Evolutionary conservation across 257 asterid genomes (phyloP).

Genomic region (Penstemon davidsonii): DNA sequence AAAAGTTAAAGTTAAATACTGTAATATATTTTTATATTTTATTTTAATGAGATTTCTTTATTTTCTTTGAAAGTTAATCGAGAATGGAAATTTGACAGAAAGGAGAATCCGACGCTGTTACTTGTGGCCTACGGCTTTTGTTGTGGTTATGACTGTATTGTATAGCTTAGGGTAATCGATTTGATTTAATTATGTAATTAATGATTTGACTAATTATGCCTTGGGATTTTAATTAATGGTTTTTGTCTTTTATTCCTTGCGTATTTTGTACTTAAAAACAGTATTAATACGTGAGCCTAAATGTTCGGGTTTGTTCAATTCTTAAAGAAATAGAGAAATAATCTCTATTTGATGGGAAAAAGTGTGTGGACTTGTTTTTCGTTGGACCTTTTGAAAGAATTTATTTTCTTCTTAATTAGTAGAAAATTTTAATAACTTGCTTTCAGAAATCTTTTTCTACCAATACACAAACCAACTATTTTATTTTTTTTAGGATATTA

Average conservation of each 20-base stretch:
- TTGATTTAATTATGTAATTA: neutral
- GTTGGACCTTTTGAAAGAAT: no score
- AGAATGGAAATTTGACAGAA: neutral
- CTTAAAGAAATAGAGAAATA: no score
- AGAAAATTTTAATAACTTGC: no score
- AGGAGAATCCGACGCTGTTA: conserved; percentile 27
- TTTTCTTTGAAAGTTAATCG: conserved; percentile 5
- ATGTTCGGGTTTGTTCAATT: neutral
- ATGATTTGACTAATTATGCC: conserved; percentile 1
- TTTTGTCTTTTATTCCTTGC: conserved; percentile 31
- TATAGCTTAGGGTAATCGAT: conserved; percentile 6
- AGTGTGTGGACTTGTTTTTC: no score
- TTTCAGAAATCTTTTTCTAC: no score
- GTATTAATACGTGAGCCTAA: conserved; percentile 8
- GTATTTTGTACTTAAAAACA: conserved; percentile 22
- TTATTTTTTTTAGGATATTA: no score
- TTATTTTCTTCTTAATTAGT: no score
- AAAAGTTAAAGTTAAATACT: neutral
- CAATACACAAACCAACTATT: no score
- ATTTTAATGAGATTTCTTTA: neutral
- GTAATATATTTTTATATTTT: neutral
- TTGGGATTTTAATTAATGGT: neutral
- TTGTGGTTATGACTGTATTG: conserved; percentile 30
- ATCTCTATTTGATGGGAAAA: no score
- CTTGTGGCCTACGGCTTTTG: conserved; percentile 60